phyloP scores from a whole-genome alignment of 352 stramenopile species.

The Saprolegnia parasitica region DNA sequence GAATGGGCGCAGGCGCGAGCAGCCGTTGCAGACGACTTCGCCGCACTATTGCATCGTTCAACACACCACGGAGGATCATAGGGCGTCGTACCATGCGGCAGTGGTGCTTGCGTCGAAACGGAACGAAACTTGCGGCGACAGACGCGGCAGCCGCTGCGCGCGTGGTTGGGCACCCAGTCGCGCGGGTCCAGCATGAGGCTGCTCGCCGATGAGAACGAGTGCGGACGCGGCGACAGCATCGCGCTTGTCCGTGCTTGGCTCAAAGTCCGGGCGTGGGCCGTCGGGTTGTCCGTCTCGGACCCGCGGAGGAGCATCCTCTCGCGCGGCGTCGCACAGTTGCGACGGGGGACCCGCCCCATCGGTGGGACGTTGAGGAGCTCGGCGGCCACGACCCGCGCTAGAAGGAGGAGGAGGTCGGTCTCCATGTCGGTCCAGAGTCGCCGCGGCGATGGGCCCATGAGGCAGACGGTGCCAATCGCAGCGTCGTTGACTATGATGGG shows the following conservation, averaged over 20 bases:
- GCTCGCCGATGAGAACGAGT: background rate
- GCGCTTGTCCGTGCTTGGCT: background rate
- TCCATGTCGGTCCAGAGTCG: background rate
- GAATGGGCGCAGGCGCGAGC: background rate
- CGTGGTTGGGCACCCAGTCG: conserved; percentile 14
- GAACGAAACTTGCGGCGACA: conserved; percentile 3
- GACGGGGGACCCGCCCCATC: background rate
- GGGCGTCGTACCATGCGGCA: background rate
- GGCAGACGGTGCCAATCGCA: conserved; percentile 77
- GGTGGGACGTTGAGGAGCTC: background rate
- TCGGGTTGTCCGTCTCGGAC: background rate
- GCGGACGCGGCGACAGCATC: background rate
- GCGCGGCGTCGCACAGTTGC: background rate
- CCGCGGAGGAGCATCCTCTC: background rate
- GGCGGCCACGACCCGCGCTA: background rate
- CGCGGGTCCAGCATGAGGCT: conserved; percentile 7
- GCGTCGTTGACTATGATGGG: conserved; percentile 78
- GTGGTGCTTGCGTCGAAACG: conserved; percentile 4
- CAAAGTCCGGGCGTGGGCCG: background rate
- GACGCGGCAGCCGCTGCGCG: conserved; percentile 2
- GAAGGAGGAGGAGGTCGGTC: background rate
- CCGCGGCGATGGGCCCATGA: conserved; percentile 80
- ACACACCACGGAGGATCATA: background rate
- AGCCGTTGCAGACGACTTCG: conserved; percentile 12
- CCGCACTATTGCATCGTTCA: background rate